Conservation (phyloP, 306 rosid species). For the Fagus crenata region DNA sequence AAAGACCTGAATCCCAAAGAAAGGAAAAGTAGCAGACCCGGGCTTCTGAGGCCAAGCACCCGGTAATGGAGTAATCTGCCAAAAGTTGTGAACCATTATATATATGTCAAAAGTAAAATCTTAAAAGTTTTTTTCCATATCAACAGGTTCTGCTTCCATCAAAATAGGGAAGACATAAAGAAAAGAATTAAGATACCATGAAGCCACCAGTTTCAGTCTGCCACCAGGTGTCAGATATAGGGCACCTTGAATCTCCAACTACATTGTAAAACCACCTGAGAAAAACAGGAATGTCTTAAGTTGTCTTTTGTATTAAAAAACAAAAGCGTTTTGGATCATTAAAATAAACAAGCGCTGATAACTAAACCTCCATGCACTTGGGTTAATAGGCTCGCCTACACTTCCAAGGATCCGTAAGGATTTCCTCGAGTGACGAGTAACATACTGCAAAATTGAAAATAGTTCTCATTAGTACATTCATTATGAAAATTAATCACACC, state of each 20-base stretch:
- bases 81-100: slow-evolving; percentile 21
- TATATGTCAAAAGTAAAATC: no score
- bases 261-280: slow-evolving; percentile 91
- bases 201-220: slow-evolving; percentile 99
- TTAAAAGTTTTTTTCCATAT: background rate
- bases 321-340: slow-evolving; percentile 7
- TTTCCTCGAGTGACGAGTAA: slow-evolving; percentile 78
- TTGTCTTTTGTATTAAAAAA: background rate
- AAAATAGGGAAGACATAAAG: slow-evolving; percentile 29
- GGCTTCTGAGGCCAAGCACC: slow-evolving; percentile 99
- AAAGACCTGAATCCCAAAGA: slow-evolving; percentile 93
- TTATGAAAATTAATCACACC: slow-evolving; percentile 17
- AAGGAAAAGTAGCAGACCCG: slow-evolving; percentile 97
- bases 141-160: slow-evolving; percentile 17
- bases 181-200: slow-evolving; percentile 61
- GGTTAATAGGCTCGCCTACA: slow-evolving; percentile 99
- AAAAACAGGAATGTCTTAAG: slow-evolving; percentile 24
- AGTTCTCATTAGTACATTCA: background rate
- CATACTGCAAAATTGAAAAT: slow-evolving; percentile 60
- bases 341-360: slow-evolving; percentile 10
- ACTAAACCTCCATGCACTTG: slow-evolving; percentile 94
- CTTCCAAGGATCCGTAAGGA: slow-evolving; percentile 91
- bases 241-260: slow-evolving; percentile 94
- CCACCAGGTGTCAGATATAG: slow-evolving; percentile 99
- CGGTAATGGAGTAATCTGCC: slow-evolving; percentile 92